phyloP scores from a whole-genome alignment of 208 protist species.

The Crithidia thermophila region DNA sequence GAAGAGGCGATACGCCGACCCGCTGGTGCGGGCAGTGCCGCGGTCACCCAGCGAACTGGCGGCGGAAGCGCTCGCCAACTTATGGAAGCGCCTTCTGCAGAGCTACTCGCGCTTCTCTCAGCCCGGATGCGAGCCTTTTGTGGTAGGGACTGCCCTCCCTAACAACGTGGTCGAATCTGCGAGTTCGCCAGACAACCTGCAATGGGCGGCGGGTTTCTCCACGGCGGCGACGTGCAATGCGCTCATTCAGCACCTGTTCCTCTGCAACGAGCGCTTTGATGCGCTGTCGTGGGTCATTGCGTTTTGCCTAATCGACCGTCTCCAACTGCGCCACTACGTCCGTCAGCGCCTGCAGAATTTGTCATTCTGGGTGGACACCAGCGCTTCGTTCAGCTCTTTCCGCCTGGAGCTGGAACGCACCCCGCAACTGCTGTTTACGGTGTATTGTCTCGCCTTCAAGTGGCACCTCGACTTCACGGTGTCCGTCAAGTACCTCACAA shows the following conservation, averaged over 20 bases:
- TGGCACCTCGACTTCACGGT: conserved; percentile 76
- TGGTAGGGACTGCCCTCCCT: background rate
- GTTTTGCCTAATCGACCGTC: conserved; percentile 72
- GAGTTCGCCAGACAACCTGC: background rate
- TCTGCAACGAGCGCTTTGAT: conserved; percentile 53
- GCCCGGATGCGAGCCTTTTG: conserved; percentile 26
- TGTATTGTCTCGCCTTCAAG: conserved; percentile 74
- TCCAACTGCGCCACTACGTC: conserved; percentile 59
- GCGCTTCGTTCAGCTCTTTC: background rate
- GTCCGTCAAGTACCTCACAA: conserved; percentile 52
- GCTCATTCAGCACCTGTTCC: conserved; percentile 70
- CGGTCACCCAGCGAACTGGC: conserved; percentile 5
- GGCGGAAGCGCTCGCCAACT: conserved; percentile 20
- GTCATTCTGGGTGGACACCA: conserved; percentile 12
- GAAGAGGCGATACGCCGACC: background rate
- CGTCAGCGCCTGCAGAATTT: conserved; percentile 27
- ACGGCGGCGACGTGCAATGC: conserved; percentile 26
- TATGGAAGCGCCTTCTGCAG: conserved; percentile 37
- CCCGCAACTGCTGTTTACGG: conserved; percentile 55
- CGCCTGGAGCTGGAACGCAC: conserved; percentile 4
- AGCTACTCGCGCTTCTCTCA: conserved; percentile 37
- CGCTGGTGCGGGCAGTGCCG: conserved; percentile 12
- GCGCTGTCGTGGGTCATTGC: conserved; percentile 69
- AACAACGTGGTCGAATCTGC: background rate
- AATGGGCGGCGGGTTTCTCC: conserved; percentile 38